A percentile compares a stretch with the other conserved stretches of the same genome.
These are phyloP conservation scores for Rhipidocladum racemiflorum DNA, from an alignment of 176 grass and related monocot species.

Conservation along the genomic window DNA sequence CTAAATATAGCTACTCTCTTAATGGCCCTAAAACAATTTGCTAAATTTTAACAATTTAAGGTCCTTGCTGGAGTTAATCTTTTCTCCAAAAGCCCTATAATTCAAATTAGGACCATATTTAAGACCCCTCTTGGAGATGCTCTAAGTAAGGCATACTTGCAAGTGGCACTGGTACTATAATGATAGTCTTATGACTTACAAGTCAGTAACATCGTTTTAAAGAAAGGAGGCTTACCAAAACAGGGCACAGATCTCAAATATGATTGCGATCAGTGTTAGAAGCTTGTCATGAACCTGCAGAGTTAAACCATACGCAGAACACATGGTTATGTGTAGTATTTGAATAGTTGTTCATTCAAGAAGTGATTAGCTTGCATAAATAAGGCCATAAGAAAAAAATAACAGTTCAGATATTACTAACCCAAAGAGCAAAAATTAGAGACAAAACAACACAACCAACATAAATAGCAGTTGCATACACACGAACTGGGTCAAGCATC, in stretches of 20 bases:
- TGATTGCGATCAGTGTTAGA: constrained; percentile 71
- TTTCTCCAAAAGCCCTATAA: too few relatives aligned
- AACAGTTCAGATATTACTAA: constrained; percentile 38
- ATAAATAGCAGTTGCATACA: constrained; percentile 76
- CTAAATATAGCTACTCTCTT: too few relatives aligned
- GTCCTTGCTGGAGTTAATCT: too few relatives aligned
- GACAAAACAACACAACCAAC: constrained; percentile 71
- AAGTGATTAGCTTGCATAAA: constrained; percentile 4
- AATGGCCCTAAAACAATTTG: too few relatives aligned
- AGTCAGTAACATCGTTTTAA: neutral
- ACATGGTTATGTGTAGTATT: neutral
- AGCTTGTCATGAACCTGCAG: constrained; percentile 86
- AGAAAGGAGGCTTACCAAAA: constrained; percentile 55
- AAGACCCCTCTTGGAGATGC: too few relatives aligned
- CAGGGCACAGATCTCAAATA: constrained; percentile 80
- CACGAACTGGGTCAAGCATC: constrained; percentile 86
- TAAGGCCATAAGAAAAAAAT: neutral
- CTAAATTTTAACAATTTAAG: too few relatives aligned
- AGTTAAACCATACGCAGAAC: constrained; percentile 18
- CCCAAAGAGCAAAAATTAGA: constrained; percentile 76
- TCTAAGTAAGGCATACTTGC: neutral
- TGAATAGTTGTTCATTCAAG: neutral
- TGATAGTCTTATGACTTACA: constrained; percentile 10
- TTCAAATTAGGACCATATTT: too few relatives aligned
- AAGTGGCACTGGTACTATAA: neutral